Evolutionary conservation across 1,139 yeast species (phyloP).

Genomic region (Geotrichum histeridarum): DNA sequence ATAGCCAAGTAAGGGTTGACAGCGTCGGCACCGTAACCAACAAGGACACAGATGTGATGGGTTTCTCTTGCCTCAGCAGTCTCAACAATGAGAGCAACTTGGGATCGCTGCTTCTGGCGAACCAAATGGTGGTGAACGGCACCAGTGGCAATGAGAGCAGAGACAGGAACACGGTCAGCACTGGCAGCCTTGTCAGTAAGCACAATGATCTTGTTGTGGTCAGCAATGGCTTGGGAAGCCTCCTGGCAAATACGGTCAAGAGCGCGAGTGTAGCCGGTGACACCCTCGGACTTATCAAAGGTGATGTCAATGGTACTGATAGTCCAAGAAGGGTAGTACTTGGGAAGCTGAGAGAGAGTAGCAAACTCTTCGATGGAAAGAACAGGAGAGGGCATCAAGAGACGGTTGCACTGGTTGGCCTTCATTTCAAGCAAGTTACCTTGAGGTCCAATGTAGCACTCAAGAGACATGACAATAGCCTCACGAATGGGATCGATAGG

Average conservation of each 20-base stretch:
- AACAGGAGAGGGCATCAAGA: conserved; percentile 76
- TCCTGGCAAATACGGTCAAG: conserved; percentile 82
- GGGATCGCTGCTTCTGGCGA: conserved; percentile 91
- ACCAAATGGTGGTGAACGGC: conserved; percentile 96
- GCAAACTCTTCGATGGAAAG: conserved; percentile 65
- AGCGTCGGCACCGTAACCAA: conserved; percentile 97
- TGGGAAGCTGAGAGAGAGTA: conserved; percentile 66
- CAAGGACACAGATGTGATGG: conserved; percentile 88
- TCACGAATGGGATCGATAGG: conserved; percentile 98
- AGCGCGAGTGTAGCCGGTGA: conserved; percentile 76
- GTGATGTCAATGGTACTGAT: conserved; percentile 80
- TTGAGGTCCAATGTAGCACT: conserved; percentile 95
- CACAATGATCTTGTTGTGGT: conserved; percentile 66
- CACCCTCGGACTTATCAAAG: conserved; percentile 76
- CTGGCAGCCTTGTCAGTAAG: conserved; percentile 66
- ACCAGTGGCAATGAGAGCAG: conserved; percentile 85
- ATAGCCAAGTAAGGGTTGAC: conserved; percentile 88
- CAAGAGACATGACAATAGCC: conserved; percentile 92
- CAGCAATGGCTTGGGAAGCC: conserved; percentile 79
- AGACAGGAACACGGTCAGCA: conserved; percentile 65
- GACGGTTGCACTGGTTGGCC: conserved; percentile 83
- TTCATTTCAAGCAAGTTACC: conserved; percentile 92
- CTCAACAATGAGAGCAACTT: conserved; percentile 85
- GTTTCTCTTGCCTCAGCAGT: conserved; percentile 97
- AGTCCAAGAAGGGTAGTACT: conserved; percentile 82